Conservation (phyloP, 768 basidiomycete species). For the Hypholoma sublateritium region DNA sequence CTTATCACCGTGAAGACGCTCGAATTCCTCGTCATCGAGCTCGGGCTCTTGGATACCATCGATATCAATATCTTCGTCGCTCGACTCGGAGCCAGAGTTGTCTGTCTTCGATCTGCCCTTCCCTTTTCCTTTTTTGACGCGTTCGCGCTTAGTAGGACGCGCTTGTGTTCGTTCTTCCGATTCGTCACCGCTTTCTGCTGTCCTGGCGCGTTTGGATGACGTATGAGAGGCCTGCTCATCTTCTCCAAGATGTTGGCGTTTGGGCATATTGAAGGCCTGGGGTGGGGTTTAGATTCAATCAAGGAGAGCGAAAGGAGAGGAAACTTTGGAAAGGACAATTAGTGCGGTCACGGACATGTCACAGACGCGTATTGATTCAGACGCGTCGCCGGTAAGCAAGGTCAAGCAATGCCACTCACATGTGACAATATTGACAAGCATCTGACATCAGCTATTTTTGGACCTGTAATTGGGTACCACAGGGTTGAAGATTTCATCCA, state of each 20-base stretch:
- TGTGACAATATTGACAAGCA: too few species aligned
- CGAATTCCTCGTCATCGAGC: constrained; percentile 66
- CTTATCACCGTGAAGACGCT: constrained; percentile 55
- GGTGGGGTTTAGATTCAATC: neutral
- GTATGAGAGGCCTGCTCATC: constrained; percentile 39
- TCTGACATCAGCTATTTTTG: too few species aligned
- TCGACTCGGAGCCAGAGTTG: constrained; percentile 30
- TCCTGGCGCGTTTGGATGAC: constrained; percentile 33
- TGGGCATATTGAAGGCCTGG: constrained; percentile 43
- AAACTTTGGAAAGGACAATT: too few species aligned
- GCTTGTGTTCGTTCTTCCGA: constrained; percentile 22
- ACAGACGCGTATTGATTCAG: too few species aligned
- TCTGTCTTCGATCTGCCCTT: constrained; percentile 33
- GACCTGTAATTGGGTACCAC: too few species aligned
- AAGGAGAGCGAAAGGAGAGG: neutral
- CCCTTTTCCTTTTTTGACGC: constrained; percentile 21
- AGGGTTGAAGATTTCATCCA: too few species aligned
- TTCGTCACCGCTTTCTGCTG: constrained; percentile 24
- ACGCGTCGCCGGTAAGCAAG: too few species aligned
- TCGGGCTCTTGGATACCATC: constrained; percentile 41
- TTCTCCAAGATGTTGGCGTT: constrained; percentile 46
- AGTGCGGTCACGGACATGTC: too few species aligned
- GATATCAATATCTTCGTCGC: constrained; percentile 26
- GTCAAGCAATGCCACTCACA: too few species aligned
- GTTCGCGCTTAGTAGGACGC: constrained; percentile 15